A percentile compares a stretch with the other conserved stretches of the same genome.
Evolutionary conservation across 306 rosid genomes (phyloP).

Genomic region (Dryas octopetala): DNA sequence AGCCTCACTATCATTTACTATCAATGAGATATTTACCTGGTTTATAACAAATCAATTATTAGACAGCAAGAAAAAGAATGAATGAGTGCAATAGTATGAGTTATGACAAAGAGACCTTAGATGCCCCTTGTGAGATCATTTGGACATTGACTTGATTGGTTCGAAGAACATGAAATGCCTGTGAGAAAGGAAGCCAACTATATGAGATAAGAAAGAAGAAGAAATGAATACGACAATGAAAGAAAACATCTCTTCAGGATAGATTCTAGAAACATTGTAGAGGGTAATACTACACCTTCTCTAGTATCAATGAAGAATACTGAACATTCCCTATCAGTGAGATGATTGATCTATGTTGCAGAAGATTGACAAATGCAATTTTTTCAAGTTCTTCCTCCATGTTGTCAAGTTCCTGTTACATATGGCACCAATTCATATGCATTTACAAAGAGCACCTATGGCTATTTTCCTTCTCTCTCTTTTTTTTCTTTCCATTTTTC

Average conservation of each 20-base stretch:
- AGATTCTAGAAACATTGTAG: neutral
- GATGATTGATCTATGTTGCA: conserved; percentile 66
- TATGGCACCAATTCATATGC: neutral
- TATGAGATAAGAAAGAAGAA: neutral
- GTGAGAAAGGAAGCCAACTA: conserved; percentile 8
- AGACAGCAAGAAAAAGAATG: neutral
- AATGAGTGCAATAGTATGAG: neutral
- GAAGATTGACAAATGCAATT: conserved; percentile 64
- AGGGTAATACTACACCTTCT: conserved; percentile 46
- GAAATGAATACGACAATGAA: neutral
- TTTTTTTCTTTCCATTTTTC: too few relatives aligned
- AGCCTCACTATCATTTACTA: conserved; percentile 25
- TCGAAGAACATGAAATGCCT: conserved; percentile 64
- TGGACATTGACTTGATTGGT: conserved; percentile 59
- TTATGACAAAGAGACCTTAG: conserved; percentile 43
- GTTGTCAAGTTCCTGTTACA: conserved; percentile 58
- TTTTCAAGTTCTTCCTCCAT: conserved; percentile 66
- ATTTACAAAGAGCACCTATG: neutral
- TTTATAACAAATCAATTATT: neutral
- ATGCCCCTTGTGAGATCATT: conserved; percentile 72
- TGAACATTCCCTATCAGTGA: conserved; percentile 73
- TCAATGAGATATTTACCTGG: conserved; percentile 12
- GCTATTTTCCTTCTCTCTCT: neutral
- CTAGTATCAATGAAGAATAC: conserved; percentile 61
- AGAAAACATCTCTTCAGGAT: neutral